A percentile compares a stretch with the other conserved stretches of the same genome.
Evolutionary conservation across 108 stramenopile genomes (phyloP).

Genomic region (Conticribra guillardii): DNA sequence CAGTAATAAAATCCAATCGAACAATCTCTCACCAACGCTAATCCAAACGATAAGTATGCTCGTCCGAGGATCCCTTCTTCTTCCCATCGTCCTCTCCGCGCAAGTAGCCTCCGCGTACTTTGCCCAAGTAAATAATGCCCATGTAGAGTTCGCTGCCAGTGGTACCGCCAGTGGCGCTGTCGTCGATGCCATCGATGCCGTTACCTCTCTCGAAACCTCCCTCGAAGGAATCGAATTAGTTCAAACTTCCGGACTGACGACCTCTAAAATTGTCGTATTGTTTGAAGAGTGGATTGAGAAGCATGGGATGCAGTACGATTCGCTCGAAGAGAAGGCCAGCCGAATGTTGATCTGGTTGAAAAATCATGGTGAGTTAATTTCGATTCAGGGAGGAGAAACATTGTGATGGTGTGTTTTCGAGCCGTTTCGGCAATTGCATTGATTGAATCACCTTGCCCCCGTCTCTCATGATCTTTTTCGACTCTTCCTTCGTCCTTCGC

Average conservation of each 20-base stretch:
- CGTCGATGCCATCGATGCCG: not conserved
- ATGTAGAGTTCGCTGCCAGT: constrained; percentile 20
- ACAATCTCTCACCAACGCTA: no score
- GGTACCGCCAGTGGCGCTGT: not conserved
- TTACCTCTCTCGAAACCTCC: constrained; percentile 6
- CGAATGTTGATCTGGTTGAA: constrained; percentile 70
- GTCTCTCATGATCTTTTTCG: not conserved
- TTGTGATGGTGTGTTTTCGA: no score
- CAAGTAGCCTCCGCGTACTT: constrained; percentile 15
- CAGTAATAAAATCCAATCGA: no score
- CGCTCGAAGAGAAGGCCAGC: constrained; percentile 48
- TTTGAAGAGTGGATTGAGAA: constrained; percentile 60
- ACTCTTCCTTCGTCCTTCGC: not conserved
- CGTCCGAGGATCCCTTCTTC: constrained; percentile 1
- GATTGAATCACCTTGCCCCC: no score
- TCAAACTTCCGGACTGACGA: not conserved
- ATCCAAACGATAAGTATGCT: constrained; percentile 2
- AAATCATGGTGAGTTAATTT: constrained; percentile 71
- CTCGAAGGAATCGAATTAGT: not conserved
- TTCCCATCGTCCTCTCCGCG: constrained; percentile 10
- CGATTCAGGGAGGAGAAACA: no score
- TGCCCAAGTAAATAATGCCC: constrained; percentile 24
- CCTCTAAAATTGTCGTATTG: constrained; percentile 18
- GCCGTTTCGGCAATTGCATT: no score
- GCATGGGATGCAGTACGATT: constrained; percentile 62